Conservation (phyloP, 140 eudicot species). For the Ambrosia hybrid region DNA sequence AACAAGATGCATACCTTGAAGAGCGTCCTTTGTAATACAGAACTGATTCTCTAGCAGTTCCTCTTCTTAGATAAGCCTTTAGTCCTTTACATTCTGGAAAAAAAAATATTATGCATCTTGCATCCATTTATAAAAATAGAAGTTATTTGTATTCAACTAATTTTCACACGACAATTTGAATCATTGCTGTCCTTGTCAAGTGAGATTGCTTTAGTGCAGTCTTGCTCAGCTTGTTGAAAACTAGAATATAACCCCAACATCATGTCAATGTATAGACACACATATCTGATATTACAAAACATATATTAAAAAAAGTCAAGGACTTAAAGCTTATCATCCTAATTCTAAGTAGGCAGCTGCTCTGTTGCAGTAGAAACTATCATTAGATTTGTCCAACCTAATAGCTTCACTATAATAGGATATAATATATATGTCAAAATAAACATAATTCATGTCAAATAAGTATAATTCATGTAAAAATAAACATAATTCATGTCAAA, state of each 20-base stretch:
- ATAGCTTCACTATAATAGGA: slow-evolving; percentile 79
- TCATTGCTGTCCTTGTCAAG: slow-evolving; percentile 63
- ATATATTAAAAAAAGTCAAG: too few species aligned
- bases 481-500: too few species aligned
- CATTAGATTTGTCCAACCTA: slow-evolving; percentile 63
- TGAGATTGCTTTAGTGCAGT: slow-evolving; percentile 79
- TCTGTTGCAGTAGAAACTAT: slow-evolving; percentile 74
- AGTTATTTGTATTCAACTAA: background rate
- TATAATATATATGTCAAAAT: too few species aligned
- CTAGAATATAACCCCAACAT: slow-evolving; percentile 34
- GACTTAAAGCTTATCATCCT: slow-evolving; percentile 53
- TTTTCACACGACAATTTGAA: slow-evolving; percentile 1
- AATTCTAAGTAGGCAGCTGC: slow-evolving; percentile 93
- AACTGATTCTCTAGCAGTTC: slow-evolving; percentile 85
- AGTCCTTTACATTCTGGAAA: slow-evolving; percentile 95
- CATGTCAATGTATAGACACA: slow-evolving; percentile 11
- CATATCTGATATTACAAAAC: background rate
- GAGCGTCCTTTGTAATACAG: slow-evolving; percentile 73
- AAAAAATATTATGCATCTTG: background rate
- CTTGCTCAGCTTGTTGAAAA: slow-evolving; percentile 85
- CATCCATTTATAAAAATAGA: background rate
- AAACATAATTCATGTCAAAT: too few species aligned
- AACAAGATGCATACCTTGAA: slow-evolving; percentile 56
- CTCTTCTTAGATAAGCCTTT: slow-evolving; percentile 91
- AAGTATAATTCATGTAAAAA: too few species aligned